Evolutionary conservation across 306 rosid genomes (phyloP).

Genomic region (Glycine tomentella): DNA sequence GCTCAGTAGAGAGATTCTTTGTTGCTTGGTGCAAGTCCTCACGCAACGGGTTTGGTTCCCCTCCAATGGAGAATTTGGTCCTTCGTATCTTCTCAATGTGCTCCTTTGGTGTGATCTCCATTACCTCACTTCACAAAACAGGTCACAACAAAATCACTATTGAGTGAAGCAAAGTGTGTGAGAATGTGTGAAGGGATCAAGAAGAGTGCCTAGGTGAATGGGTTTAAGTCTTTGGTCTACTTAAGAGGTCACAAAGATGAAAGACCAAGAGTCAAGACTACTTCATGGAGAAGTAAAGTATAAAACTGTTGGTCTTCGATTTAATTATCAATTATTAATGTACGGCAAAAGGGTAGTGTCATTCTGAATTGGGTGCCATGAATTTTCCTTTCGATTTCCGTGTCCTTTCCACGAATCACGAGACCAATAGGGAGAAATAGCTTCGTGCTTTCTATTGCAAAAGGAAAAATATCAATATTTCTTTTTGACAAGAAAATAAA

Average conservation of each 20-base stretch:
- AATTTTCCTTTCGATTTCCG: not conserved
- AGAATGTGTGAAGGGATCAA: not conserved
- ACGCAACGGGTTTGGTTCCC: slow-evolving; percentile 47
- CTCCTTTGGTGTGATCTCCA: slow-evolving; percentile 44
- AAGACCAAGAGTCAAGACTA: not conserved
- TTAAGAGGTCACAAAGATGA: not conserved
- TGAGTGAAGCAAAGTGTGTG: too few relatives aligned
- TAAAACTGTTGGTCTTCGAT: not conserved
- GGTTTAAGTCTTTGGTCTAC: not conserved
- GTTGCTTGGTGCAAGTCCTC: slow-evolving; percentile 70
- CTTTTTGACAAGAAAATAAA: too few relatives aligned
- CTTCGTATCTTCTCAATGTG: slow-evolving; percentile 68
- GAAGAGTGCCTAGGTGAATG: not conserved
- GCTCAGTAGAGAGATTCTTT: slow-evolving; percentile 66
- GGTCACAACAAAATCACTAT: not conserved
- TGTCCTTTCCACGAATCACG: not conserved
- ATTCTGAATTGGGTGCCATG: not conserved
- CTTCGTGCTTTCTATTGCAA: not conserved
- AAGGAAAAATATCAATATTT: not conserved
- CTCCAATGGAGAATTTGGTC: slow-evolving; percentile 71
- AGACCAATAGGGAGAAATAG: not conserved
- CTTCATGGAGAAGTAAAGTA: not conserved
- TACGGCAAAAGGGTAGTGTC: not conserved
- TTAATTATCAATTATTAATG: not conserved
- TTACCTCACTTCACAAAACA: not conserved